These are phyloP conservation scores for Ustilago lituana DNA, from an alignment of 1,284 basidiomycete genomes.

Conservation along the genomic window DNA sequence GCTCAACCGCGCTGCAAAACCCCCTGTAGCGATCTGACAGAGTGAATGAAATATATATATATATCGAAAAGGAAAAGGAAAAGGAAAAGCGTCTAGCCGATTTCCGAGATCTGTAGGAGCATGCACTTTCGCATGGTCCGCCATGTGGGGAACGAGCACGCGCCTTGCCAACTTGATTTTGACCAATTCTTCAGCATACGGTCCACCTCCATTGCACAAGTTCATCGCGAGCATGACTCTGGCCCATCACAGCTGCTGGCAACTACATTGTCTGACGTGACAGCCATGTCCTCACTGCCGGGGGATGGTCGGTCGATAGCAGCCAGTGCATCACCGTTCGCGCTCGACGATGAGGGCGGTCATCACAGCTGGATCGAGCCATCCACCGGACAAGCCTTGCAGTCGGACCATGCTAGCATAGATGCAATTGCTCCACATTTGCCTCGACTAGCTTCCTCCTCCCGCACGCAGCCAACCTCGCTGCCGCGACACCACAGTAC, in stretches of 20 bases:
- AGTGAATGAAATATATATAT: no score
- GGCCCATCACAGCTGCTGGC: neutral
- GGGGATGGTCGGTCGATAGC: conserved; percentile 5
- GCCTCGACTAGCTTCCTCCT: conserved; percentile 3
- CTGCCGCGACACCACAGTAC: conserved; percentile 22
- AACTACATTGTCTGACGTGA: conserved; percentile 5
- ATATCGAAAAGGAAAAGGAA: no score
- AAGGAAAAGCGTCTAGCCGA: conserved; percentile 1
- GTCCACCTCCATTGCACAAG: no score
- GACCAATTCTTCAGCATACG: neutral
- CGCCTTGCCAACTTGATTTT: neutral
- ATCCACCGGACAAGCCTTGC: neutral
- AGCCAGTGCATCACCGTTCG: neutral
- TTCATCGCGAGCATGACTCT: neutral
- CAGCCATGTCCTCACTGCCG: conserved; percentile 19
- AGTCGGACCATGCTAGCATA: neutral
- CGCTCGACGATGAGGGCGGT: conserved; percentile 19
- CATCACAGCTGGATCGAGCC: conserved; percentile 35
- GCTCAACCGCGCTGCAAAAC: neutral
- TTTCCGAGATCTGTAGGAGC: conserved; percentile 9
- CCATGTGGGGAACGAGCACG: conserved; percentile 3
- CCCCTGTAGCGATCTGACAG: no score
- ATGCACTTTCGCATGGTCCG: no score
- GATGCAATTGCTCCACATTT: neutral
- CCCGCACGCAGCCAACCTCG: neutral